Evolutionary conservation across 805 yeast genomes (phyloP).

Genomic region (Blastobotrys muscicola): DNA sequence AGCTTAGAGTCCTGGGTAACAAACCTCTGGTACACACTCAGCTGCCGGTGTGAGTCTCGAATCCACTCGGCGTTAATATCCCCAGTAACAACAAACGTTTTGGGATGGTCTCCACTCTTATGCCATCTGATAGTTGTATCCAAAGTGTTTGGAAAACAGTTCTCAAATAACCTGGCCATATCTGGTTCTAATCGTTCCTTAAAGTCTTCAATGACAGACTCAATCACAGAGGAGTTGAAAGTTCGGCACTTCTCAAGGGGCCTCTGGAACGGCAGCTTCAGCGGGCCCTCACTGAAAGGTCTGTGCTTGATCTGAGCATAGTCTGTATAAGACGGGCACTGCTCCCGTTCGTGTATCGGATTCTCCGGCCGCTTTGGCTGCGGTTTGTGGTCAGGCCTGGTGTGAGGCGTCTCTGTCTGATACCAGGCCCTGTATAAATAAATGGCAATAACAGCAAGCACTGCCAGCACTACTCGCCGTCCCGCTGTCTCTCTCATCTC

Average conservation of each 20-base stretch:
- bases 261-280: constrained; percentile 60
- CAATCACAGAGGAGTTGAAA: constrained; percentile 54
- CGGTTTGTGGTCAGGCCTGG: too few species aligned
- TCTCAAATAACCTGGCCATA: constrained; percentile 65
- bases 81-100: constrained; percentile 79
- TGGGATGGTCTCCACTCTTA: constrained; percentile 30
- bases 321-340: constrained; percentile 54
- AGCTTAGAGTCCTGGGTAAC: constrained; percentile 42
- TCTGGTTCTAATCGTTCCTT: constrained; percentile 50
- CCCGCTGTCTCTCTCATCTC: too few species aligned
- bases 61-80: constrained; percentile 94
- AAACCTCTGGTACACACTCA: constrained; percentile 63
- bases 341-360: background rate
- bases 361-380: too few species aligned
- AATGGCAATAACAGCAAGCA: too few species aligned
- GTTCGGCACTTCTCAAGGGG: constrained; percentile 69
- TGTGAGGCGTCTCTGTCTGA: too few species aligned
- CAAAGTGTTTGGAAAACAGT: constrained; percentile 76
- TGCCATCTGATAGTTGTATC: constrained; percentile 84
- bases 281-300: constrained; percentile 51
- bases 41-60: constrained; percentile 76
- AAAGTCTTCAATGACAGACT: constrained; percentile 46
- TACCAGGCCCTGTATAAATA: too few species aligned
- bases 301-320: constrained; percentile 46
- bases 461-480: too few species aligned